A percentile compares a stretch with the other conserved stretches of the same genome.
Conservation (phyloP, 495 filamentous ascomycete genomes). For the Lineolata rhizophorae region DNA sequence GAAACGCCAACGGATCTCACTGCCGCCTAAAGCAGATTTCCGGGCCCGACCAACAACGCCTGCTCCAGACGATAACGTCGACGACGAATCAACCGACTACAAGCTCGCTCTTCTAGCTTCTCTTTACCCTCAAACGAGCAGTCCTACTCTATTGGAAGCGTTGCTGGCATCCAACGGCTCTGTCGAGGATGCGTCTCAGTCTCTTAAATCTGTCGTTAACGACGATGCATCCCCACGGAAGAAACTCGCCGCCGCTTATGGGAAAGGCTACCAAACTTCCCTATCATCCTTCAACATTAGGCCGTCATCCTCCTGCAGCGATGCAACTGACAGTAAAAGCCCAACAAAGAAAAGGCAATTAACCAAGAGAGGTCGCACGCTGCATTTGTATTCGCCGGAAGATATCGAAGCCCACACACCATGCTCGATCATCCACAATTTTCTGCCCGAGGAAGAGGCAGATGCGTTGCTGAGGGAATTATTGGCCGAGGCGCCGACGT, state of each 20-base stretch:
- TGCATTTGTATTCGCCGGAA: constrained; percentile 58
- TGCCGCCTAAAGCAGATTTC: no score
- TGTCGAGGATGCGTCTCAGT: constrained; percentile 40
- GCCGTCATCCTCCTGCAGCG: not conserved
- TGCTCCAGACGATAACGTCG: no score
- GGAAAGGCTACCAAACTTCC: constrained; percentile 15
- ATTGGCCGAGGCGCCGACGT: constrained; percentile 52
- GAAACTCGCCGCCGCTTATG: constrained; percentile 18
- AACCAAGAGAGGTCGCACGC: constrained; percentile 56
- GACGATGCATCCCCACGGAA: not conserved
- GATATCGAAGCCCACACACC: constrained; percentile 66
- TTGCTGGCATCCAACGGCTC: constrained; percentile 59
- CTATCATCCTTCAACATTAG: constrained; percentile 9
- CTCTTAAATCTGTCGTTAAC: no score
- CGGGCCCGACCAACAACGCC: no score
- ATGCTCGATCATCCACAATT: constrained; percentile 81
- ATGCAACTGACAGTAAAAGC: no score
- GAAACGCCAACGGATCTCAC: no score
- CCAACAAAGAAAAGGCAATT: constrained; percentile 23
- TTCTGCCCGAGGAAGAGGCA: constrained; percentile 49
- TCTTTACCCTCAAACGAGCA: constrained; percentile 38
- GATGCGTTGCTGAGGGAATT: constrained; percentile 53
- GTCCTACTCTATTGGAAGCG: constrained; percentile 50
- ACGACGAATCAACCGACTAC: constrained; percentile 65
- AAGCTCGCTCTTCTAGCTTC: constrained; percentile 72